A percentile compares a stretch with the other conserved stretches of the same genome.
These are phyloP conservation scores for Arabidopsis thaliana DNA, from an alignment of 345 rosid genomes.

Conservation along the genomic window DNA sequence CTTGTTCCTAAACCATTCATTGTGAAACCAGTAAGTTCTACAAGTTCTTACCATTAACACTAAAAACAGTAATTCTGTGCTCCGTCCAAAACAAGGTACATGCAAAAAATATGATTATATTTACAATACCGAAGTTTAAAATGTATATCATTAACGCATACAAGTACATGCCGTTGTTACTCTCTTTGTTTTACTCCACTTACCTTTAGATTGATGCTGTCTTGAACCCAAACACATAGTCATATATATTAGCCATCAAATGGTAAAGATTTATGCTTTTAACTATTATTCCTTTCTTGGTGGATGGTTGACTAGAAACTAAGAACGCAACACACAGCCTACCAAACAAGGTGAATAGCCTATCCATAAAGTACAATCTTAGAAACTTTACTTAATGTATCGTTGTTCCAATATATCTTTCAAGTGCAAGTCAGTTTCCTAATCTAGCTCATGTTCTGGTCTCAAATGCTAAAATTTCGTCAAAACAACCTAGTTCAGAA, in stretches of 20 bases:
- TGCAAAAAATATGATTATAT: neutral
- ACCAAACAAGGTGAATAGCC: neutral
- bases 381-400: neutral
- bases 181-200: slow-evolving; percentile 9
- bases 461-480: neutral
- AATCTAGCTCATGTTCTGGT: slow-evolving; percentile 20
- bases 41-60: slow-evolving; percentile 8
- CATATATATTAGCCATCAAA: slow-evolving; percentile 4
- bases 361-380: slow-evolving; percentile 6
- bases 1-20: slow-evolving; percentile 68
- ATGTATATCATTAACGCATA: neutral
- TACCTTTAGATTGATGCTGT: neutral
- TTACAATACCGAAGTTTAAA: neutral
- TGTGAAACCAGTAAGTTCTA: slow-evolving; percentile 23
- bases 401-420: slow-evolving; percentile 2
- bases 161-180: neutral
- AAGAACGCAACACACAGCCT: slow-evolving; percentile 5
- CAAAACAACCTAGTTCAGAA: neutral
- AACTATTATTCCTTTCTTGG: neutral
- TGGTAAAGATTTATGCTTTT: neutral
- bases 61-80: slow-evolving; percentile 5
- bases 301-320: slow-evolving; percentile 20
- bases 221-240: neutral
- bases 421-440: slow-evolving; percentile 15
- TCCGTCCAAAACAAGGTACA: slow-evolving; percentile 7